A percentile compares a stretch with the other conserved stretches of the same genome.
Conservation (phyloP, 2,329 filamentous ascomycete genomes). For the Pezicula neosporulosa region DNA sequence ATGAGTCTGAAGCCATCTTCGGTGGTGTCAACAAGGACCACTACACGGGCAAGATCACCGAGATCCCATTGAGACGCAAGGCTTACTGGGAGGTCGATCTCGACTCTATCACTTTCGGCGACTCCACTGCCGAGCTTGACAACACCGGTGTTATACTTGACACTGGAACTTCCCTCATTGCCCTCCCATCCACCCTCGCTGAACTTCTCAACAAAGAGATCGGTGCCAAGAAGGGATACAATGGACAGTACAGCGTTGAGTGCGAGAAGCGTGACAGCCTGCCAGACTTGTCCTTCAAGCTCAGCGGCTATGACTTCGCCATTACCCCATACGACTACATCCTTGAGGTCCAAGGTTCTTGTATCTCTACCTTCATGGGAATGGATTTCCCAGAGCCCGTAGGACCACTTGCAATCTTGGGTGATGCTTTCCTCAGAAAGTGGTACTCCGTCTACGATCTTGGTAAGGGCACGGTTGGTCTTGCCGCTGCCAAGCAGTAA, state of each 20-base stretch:
- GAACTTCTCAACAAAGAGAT: constrained; percentile 98
- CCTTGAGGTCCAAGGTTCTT: constrained; percentile 89
- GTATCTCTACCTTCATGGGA: constrained; percentile 96
- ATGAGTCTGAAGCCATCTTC: constrained; percentile 83
- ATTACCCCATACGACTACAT: constrained; percentile 91
- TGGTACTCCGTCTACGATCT: constrained; percentile 98
- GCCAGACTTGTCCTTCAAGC: constrained; percentile 87
- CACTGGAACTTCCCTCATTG: constrained; percentile 96
- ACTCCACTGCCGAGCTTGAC: constrained; percentile 83
- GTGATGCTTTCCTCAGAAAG: constrained; percentile 79
- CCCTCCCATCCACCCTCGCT: constrained; percentile 84
- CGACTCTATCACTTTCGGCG: constrained; percentile 84
- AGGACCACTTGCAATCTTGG: constrained; percentile 90
- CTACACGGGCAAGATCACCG: constrained; percentile 81
- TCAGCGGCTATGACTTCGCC: constrained; percentile 89
- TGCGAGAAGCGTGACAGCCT: constrained; percentile 79
- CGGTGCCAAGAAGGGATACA: constrained; percentile 95
- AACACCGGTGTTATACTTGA: constrained; percentile 96
- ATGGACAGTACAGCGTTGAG: constrained; percentile 93
- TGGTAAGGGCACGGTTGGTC: constrained; percentile 81
- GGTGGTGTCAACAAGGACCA: constrained; percentile 83
- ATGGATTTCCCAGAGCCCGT: constrained; percentile 84
- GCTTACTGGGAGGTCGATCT: constrained; percentile 99
- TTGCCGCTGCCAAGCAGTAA: constrained; percentile 71
- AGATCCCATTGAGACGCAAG: constrained; percentile 94